phyloP scores from a whole-genome alignment of 2,329 filamentous ascomycete genomes.

The Shiraia bambusicola region DNA sequence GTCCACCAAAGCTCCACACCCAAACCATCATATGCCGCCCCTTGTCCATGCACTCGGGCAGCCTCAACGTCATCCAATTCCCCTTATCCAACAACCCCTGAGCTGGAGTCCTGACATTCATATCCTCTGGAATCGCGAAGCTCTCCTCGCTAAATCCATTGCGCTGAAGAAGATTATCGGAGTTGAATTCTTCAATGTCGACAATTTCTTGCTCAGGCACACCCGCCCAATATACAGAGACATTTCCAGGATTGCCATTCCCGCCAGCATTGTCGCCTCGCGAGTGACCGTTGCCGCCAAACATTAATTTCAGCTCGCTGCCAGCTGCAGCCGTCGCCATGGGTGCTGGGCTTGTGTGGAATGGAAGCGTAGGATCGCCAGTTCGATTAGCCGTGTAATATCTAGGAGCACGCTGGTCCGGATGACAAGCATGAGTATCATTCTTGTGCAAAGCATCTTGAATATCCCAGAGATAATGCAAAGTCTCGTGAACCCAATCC shows the following conservation, averaged over 20 bases:
- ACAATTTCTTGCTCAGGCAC: constrained; percentile 22
- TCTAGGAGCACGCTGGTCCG: constrained; percentile 12
- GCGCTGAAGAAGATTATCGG: constrained; percentile 18
- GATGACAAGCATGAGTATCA: constrained; percentile 21
- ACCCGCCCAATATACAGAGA: constrained; percentile 21
- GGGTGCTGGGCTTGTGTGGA: constrained; percentile 13
- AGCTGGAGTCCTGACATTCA: constrained; percentile 13
- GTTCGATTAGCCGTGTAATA: constrained; percentile 6
- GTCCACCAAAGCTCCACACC: constrained; percentile 23
- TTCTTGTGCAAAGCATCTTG: neutral
- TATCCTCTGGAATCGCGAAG: constrained; percentile 23
- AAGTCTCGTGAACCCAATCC: constrained; percentile 27
- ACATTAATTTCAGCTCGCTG: constrained; percentile 23
- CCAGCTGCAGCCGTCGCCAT: constrained; percentile 22
- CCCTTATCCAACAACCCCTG: constrained; percentile 28
- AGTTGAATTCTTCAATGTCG: constrained; percentile 21
- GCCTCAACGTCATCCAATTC: constrained; percentile 26
- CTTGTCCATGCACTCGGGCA: constrained; percentile 25
- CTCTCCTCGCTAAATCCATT: constrained; percentile 26
- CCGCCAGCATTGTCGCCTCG: constrained; percentile 22
- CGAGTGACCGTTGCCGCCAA: constrained; percentile 29
- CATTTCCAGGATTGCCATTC: constrained; percentile 14
- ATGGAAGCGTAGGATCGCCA: neutral
- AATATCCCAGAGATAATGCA: constrained; percentile 20
- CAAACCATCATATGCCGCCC: constrained; percentile 35